phyloP scores from a whole-genome alignment of 345 rosid species.

The Brassica cretica region DNA sequence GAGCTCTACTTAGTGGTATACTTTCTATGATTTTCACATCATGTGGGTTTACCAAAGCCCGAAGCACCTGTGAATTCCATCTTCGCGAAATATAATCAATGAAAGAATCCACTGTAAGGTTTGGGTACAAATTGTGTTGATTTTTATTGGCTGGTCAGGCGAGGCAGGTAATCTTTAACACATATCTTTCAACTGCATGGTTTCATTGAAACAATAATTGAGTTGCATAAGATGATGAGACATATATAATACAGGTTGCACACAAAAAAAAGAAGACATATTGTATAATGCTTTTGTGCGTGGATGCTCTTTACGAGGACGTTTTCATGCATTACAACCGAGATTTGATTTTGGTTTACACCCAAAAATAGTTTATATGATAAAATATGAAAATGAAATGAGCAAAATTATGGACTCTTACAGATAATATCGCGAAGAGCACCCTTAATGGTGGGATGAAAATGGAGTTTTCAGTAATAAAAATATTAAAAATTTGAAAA shows the following conservation, averaged over 20 bases:
- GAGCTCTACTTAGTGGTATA: too few species aligned
- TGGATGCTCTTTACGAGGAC: too few species aligned
- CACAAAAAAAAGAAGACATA: too few species aligned
- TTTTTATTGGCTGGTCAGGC: neutral
- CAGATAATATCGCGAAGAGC: neutral
- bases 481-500: too few species aligned
- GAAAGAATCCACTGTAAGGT: constrained; percentile 8
- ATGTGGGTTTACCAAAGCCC: too few species aligned
- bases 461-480: too few species aligned
- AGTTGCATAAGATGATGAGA: neutral
- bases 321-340: too few species aligned
- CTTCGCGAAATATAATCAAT: constrained; percentile 7
- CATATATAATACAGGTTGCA: too few species aligned
- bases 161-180: constrained; percentile 74
- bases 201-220: constrained; percentile 9
- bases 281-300: neutral
- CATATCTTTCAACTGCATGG: constrained; percentile 32
- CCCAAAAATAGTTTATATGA: neutral
- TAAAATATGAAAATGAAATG: neutral
- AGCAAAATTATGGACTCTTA: neutral
- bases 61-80: too few species aligned
- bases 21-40: too few species aligned
- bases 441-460: too few species aligned
- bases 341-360: neutral
- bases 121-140: too few species aligned